A percentile compares a stretch with the other conserved stretches of the same genome.
Conservation (phyloP, 129 eudicot genomes). For the Dittrichia graveolens region DNA sequence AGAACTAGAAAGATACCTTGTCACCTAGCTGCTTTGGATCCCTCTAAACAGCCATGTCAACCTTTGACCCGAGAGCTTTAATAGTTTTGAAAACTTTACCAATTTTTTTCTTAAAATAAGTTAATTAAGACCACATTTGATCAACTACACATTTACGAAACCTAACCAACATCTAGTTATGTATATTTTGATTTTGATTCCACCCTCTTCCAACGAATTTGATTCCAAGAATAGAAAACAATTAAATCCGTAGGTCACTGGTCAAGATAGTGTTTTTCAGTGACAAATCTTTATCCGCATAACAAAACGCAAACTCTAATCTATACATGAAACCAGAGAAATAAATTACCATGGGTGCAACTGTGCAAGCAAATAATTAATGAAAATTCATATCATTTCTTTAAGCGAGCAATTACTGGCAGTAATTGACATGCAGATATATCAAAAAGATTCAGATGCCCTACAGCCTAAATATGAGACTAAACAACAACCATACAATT, state of each 20-base stretch:
- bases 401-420: neutral
- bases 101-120: neutral
- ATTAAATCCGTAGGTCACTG: neutral
- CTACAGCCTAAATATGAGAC: neutral
- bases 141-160: neutral
- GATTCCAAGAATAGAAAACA: neutral
- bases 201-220: neutral
- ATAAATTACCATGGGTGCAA: neutral
- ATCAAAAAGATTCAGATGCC: neutral
- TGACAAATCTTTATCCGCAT: slow-evolving; percentile 3
- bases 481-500: neutral
- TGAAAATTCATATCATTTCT: neutral
- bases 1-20: no score
- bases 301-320: slow-evolving; percentile 13
- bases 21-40: no score
- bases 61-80: no score
- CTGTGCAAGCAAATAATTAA: slow-evolving; percentile 2
- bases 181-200: neutral
- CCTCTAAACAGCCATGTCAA: no score
- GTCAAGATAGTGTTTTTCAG: neutral
- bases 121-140: neutral
- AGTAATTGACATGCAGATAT: neutral
- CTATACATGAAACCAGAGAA: slow-evolving; percentile 3
- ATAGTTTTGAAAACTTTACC: no score
- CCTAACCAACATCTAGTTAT: slow-evolving; percentile 22